Percentiles rank a stretch among this genome's conserved stretches.
Conservation (phyloP, 805 yeast genomes). For the Wickerhamomyces xylosicus region DNA sequence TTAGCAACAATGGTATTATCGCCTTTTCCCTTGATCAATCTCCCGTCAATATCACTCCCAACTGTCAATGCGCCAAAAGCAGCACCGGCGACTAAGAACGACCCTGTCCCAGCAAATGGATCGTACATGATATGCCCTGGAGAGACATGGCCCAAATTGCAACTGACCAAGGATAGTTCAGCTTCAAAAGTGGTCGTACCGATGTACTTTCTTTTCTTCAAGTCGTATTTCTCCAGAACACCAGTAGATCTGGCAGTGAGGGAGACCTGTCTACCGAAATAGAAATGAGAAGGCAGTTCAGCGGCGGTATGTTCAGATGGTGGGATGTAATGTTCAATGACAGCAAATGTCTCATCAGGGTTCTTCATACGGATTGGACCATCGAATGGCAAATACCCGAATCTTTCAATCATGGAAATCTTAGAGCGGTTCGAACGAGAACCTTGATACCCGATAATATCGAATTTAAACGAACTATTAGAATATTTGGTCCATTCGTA, state of each 20-base stretch:
- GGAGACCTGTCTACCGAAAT: slow-evolving; percentile 69
- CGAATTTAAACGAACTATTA: slow-evolving; percentile 63
- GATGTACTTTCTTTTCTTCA: slow-evolving; percentile 73
- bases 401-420: slow-evolving; percentile 57
- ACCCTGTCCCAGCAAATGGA: slow-evolving; percentile 96
- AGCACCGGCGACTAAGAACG: slow-evolving; percentile 82
- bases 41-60: slow-evolving; percentile 88
- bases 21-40: slow-evolving; percentile 64
- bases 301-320: slow-evolving; percentile 32
- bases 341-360: slow-evolving; percentile 60
- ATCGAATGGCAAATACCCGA: slow-evolving; percentile 56
- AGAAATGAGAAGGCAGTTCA: slow-evolving; percentile 41
- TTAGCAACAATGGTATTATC: slow-evolving; percentile 49
- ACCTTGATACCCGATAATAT: slow-evolving; percentile 70
- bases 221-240: slow-evolving; percentile 67
- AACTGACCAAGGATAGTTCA: slow-evolving; percentile 76
- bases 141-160: slow-evolving; percentile 73
- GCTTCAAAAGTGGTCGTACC: slow-evolving; percentile 98
- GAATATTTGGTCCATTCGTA: slow-evolving; percentile 23
- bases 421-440: slow-evolving; percentile 41
- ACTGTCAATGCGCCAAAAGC: slow-evolving; percentile 69
- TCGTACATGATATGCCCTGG: slow-evolving; percentile 68
- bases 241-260: slow-evolving; percentile 51
- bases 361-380: slow-evolving; percentile 74
- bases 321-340: slow-evolving; percentile 66